Evolutionary conservation across 805 yeast genomes (phyloP).

Genomic region (Metschnikowia reukaufii): DNA sequence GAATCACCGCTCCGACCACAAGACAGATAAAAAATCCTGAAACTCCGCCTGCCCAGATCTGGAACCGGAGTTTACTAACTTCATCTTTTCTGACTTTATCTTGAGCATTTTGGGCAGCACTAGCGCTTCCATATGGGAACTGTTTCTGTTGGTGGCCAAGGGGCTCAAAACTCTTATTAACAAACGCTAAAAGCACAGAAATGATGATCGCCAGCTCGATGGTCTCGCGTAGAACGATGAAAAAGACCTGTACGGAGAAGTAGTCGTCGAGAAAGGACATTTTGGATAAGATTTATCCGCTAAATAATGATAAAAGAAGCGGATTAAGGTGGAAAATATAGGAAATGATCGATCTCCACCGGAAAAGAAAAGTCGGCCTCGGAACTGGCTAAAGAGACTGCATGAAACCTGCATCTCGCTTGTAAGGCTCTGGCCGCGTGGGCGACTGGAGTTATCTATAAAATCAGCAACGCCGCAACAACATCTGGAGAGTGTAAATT

Average conservation of each 20-base stretch:
- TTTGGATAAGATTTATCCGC: no score
- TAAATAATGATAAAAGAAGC: no score
- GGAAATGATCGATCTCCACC: background rate
- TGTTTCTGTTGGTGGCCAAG: background rate
- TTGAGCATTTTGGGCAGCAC: background rate
- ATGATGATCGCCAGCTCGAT: conserved; percentile 24
- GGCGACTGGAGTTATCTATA: conserved; percentile 1
- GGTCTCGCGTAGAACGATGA: conserved; percentile 22
- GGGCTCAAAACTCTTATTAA: conserved; percentile 13
- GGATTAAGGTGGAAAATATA: background rate
- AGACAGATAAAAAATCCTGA: conserved; percentile 41
- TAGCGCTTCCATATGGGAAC: background rate
- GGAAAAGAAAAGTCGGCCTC: background rate
- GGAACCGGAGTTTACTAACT: conserved; percentile 27
- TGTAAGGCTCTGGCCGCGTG: background rate
- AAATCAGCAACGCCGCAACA: background rate
- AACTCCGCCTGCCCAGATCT: conserved; percentile 47
- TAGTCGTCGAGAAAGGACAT: conserved; percentile 18
- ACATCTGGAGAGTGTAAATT: no score
- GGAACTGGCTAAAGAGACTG: background rate
- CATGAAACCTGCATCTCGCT: background rate
- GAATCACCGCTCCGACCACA: conserved; percentile 39
- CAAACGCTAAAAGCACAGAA: conserved; percentile 23
- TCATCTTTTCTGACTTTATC: conserved; percentile 15
- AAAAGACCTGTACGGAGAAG: conserved; percentile 23